Evolutionary conservation across 257 asterid genomes (phyloP).

Genomic region (Schizonepeta tenuifolia): DNA sequence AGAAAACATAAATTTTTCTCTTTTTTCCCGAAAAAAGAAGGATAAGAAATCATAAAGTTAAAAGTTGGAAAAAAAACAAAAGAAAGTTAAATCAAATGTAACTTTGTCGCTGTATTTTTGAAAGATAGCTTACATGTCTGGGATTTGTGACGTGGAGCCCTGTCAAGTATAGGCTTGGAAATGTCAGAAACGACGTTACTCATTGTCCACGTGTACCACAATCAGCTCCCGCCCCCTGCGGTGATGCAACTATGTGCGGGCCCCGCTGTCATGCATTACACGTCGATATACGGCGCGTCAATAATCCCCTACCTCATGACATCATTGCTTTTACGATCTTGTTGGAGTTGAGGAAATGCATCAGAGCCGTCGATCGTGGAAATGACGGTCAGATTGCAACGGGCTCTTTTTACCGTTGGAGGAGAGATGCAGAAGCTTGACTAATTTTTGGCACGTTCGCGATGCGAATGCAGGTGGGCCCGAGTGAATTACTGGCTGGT

Average conservation of each 20-base stretch:
- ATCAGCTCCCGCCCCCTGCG: slow-evolving; percentile 21
- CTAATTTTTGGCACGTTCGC: slow-evolving; percentile 17
- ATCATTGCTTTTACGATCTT: slow-evolving; percentile 17
- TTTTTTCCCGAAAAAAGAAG: no score
- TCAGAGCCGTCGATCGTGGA: neutral
- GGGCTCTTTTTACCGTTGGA: slow-evolving; percentile 20
- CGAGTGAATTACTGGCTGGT: neutral
- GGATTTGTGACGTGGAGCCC: no score
- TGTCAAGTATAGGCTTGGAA: no score
- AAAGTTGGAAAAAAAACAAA: no score
- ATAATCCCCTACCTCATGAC: slow-evolving; percentile 23
- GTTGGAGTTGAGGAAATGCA: neutral
- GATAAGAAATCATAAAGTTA: no score
- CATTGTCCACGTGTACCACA: no score
- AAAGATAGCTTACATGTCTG: no score
- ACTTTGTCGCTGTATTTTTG: no score
- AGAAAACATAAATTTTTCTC: no score
- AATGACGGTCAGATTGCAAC: slow-evolving; percentile 9
- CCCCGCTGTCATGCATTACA: slow-evolving; percentile 30
- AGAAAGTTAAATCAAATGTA: no score
- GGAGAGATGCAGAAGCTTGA: neutral
- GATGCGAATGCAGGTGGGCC: slow-evolving; percentile 12
- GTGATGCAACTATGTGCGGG: slow-evolving; percentile 8
- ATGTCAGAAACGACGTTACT: no score
- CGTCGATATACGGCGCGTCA: slow-evolving; percentile 33